Conservation (phyloP, 345 rosid genomes). For the Trapa bicornis region DNA sequence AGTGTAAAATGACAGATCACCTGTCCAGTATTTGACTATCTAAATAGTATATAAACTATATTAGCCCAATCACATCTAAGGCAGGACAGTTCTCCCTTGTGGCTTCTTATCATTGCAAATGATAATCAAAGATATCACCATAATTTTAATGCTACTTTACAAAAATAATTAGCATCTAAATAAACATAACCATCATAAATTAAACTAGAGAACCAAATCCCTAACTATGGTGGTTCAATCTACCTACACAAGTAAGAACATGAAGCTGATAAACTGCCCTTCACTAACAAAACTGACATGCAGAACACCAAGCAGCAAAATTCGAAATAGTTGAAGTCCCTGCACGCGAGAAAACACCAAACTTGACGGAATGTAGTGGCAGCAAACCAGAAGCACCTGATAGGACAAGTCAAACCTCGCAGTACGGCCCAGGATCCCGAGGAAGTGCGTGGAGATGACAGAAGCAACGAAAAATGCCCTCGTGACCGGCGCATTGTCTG, state of each 20-base stretch:
- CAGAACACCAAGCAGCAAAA: neutral
- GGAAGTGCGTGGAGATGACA: constrained; percentile 57
- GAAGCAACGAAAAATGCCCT: constrained; percentile 52
- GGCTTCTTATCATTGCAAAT: neutral
- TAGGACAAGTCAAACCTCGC: constrained; percentile 64
- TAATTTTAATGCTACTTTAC: neutral
- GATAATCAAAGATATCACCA: neutral
- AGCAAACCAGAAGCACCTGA: constrained; percentile 33
- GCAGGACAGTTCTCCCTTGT: too few relatives aligned
- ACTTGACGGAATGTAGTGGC: neutral
- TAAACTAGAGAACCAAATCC: neutral
- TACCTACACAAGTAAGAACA: neutral
- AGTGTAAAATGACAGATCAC: neutral
- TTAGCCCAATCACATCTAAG: too few relatives aligned
- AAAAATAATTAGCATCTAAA: neutral
- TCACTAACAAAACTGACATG: neutral
- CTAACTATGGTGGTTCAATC: neutral
- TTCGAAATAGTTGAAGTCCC: neutral
- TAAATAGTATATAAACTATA: too few relatives aligned
- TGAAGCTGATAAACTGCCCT: neutral
- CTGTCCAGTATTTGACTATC: neutral
- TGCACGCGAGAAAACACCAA: neutral
- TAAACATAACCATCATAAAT: neutral
- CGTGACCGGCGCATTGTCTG: constrained; percentile 92
- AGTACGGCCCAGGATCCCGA: constrained; percentile 75